A percentile compares a stretch with the other conserved stretches of the same genome.
Conservation (phyloP, 2,329 filamentous ascomycete species). For the Bisporella sp. region DNA sequence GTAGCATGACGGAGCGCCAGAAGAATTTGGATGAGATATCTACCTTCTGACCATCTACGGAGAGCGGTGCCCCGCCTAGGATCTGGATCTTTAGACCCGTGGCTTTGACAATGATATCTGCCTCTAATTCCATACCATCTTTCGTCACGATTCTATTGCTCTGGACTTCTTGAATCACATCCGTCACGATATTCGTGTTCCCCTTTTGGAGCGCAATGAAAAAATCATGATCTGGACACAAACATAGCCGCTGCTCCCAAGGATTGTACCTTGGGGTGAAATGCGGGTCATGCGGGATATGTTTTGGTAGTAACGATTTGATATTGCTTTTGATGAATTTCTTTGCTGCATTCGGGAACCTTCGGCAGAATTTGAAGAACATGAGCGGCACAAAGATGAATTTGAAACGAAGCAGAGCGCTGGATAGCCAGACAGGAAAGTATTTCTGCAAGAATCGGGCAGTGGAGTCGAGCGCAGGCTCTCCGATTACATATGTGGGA, state of each 20-base stretch:
- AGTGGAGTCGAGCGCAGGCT: constrained; percentile 17
- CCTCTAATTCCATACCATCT: constrained; percentile 34
- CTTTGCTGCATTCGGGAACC: constrained; percentile 44
- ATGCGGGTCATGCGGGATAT: constrained; percentile 50
- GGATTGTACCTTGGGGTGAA: constrained; percentile 60
- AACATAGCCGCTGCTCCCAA: constrained; percentile 70
- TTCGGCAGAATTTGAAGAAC: constrained; percentile 42
- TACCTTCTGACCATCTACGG: constrained; percentile 45
- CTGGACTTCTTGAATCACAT: constrained; percentile 44
- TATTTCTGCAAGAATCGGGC: constrained; percentile 3
- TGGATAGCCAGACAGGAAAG: constrained; percentile 38
- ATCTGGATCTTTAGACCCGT: constrained; percentile 58
- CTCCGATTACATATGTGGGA: constrained; percentile 57
- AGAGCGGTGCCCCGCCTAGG: constrained; percentile 44
- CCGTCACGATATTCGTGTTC: constrained; percentile 43
- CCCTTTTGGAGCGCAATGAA: constrained; percentile 40
- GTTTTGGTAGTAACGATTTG: constrained; percentile 43
- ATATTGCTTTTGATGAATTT: constrained; percentile 39
- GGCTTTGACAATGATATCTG: constrained; percentile 64
- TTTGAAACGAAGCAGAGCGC: constrained; percentile 37
- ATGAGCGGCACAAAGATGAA: constrained; percentile 41
- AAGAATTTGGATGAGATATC: constrained; percentile 43
- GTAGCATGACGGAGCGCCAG: constrained; percentile 61
- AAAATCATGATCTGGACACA: constrained; percentile 52
- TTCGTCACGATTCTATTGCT: constrained; percentile 35